These are phyloP conservation scores for Ustilago loliicola DNA, from an alignment of 1,284 basidiomycete species.

Conservation along the genomic window DNA sequence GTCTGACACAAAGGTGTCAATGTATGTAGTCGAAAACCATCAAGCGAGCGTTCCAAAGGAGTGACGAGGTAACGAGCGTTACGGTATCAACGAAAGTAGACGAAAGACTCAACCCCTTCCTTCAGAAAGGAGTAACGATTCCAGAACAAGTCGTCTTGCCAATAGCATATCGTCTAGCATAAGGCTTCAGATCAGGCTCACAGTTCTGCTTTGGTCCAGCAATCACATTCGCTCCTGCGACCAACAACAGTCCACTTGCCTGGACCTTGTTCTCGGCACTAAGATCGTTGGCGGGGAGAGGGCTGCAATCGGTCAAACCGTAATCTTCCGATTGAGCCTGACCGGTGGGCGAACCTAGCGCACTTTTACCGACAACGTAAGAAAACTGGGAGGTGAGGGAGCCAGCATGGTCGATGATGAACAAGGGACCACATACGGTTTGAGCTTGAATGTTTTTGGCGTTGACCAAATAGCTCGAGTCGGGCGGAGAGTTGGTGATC, in stretches of 20 bases:
- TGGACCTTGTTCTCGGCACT: constrained; percentile 24
- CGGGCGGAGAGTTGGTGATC: constrained; percentile 12
- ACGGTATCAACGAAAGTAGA: neutral
- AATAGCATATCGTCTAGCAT: constrained; percentile 29
- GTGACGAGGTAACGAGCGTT: neutral
- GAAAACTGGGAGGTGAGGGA: constrained; percentile 31
- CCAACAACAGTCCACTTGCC: constrained; percentile 13
- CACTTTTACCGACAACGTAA: constrained; percentile 34
- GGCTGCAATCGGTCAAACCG: constrained; percentile 27
- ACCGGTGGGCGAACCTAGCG: constrained; percentile 8
- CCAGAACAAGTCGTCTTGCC: constrained; percentile 43
- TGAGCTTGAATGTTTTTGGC: constrained; percentile 44
- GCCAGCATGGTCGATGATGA: constrained; percentile 36
- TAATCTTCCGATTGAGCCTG: constrained; percentile 27
- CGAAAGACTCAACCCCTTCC: too few relatives aligned
- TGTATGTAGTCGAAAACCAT: neutral
- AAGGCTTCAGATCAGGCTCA: constrained; percentile 47
- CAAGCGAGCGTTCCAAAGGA: neutral
- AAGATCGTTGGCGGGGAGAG: constrained; percentile 20
- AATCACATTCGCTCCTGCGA: constrained; percentile 13
- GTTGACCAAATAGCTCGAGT: constrained; percentile 30
- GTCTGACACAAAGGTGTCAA: neutral
- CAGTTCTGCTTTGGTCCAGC: constrained; percentile 42
- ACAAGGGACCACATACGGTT: constrained; percentile 17
- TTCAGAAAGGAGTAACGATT: neutral